Evolutionary conservation across 2,329 filamentous ascomycete genomes (phyloP), one percentile per base, ranked within the genome.

Genomic region (Xylaria sp.): DNA sequence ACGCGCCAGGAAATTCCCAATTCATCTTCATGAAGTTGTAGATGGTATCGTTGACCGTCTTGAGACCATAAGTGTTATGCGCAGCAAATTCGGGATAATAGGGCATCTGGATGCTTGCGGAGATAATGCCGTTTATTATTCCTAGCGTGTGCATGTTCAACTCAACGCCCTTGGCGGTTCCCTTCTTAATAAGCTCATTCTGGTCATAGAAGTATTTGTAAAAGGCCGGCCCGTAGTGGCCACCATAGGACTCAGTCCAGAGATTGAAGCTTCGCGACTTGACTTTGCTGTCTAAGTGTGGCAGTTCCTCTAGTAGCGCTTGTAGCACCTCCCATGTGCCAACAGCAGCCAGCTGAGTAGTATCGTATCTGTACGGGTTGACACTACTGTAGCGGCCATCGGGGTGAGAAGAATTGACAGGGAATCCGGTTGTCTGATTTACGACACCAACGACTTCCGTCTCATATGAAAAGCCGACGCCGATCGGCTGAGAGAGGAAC

Each of bases 151-250:
- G 84, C 76, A 87, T 84, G 56, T 86, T 82, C 5, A 89, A 81
- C 15, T 82, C 78, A 30, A 84, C 81, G 13, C 86, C 86, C 0
- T 81, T 75, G 28, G 79, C 76, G 1, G 77, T 80, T 4, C 85
- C 85, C 39, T 85, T 85, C 52, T 79, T 73, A 70, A 89, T 88
- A 63, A 82, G 79, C 58, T 83, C 75, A 68, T 89, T 89, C 72
- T 89, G 84, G 25, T 87, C 79, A 61, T 86, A 81, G 76, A 89
- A 89, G 75, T 87, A 84, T 63, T 83, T 81, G 78, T 82, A 87
- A 77, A 89, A 89, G 3, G 75, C 76, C 0, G 75, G 76, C 0
- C 75, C 75, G 36, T 77, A 78, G 36, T 76, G 84, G 63, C 82
- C 82, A 68, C 82, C 81, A 46, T 79, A 85, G 55, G 81, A 85